These are phyloP conservation scores for Leptographium flavum DNA, from an alignment of 2,329 filamentous ascomycete species.

Conservation along the genomic window DNA sequence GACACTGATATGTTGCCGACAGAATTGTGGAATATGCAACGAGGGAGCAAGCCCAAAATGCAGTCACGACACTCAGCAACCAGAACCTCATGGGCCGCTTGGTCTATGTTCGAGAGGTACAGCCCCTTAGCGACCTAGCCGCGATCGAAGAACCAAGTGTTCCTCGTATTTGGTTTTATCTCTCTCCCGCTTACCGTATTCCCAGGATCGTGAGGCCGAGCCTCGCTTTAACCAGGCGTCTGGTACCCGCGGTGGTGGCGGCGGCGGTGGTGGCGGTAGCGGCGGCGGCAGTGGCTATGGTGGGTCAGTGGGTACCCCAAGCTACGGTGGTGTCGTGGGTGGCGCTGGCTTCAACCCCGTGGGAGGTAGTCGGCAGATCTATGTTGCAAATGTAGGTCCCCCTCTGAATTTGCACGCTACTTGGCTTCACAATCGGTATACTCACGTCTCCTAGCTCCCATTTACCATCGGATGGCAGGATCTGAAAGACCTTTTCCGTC, in stretches of 20 bases:
- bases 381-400: conserved; percentile 87
- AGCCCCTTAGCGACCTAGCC: conserved; percentile 10
- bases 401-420: background rate
- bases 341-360: conserved; percentile 39
- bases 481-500: conserved; percentile 94
- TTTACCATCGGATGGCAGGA: conserved; percentile 99
- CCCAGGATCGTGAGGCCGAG: conserved; percentile 89
- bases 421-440: background rate
- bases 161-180: background rate
- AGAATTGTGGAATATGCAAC: conserved; percentile 99
- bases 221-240: conserved; percentile 81
- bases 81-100: conserved; percentile 97
- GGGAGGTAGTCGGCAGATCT: conserved; percentile 67
- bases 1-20: background rate
- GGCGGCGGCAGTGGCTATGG: too few species aligned
- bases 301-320: conserved; percentile 1
- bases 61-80: conserved; percentile 95
- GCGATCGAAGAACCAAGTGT: background rate
- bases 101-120: conserved; percentile 94
- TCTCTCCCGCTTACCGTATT: background rate
- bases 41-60: conserved; percentile 95
- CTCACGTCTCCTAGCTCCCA: conserved; percentile 54
- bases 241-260: conserved; percentile 44
- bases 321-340: conserved; percentile 26
- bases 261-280: too few species aligned